Conservation (phyloP, 2,329 filamentous ascomycete species). For the Lachnellula suecica region DNA sequence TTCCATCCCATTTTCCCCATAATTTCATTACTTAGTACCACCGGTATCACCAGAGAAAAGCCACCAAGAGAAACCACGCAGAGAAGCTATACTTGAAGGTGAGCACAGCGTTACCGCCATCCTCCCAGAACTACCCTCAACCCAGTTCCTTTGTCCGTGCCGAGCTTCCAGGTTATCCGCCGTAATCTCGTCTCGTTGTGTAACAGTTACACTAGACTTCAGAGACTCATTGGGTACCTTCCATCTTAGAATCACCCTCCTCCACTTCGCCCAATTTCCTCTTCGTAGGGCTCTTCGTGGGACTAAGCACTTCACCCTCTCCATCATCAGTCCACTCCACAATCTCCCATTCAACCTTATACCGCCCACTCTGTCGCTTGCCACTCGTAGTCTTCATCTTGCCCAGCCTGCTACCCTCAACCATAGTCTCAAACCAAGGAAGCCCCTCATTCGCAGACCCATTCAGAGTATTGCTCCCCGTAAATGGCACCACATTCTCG, state of each 20-base stretch:
- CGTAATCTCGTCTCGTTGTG: not conserved
- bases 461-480: not conserved
- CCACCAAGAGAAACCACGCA: too few species aligned
- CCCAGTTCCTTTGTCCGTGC: not conserved
- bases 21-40: not conserved
- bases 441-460: conserved; percentile 50
- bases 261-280: conserved; percentile 47
- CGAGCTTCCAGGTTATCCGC: not conserved
- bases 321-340: conserved; percentile 64
- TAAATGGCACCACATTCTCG: conserved; percentile 26
- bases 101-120: too few species aligned
- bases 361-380: conserved; percentile 51
- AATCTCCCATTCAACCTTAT: conserved; percentile 80
- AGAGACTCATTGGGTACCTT: conserved; percentile 9
- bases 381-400: conserved; percentile 61
- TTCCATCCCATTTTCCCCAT: not conserved
- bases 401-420: conserved; percentile 73
- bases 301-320: conserved; percentile 31
- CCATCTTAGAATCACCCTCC: conserved; percentile 13
- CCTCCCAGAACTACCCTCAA: not conserved
- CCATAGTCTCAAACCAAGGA: conserved; percentile 83
- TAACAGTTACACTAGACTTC: conserved; percentile 5
- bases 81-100: too few species aligned
- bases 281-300: conserved; percentile 47
- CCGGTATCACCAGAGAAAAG: not conserved